Conservation (phyloP, 2,329 filamentous ascomycete species). For the Tolypocladium amazonense region DNA sequence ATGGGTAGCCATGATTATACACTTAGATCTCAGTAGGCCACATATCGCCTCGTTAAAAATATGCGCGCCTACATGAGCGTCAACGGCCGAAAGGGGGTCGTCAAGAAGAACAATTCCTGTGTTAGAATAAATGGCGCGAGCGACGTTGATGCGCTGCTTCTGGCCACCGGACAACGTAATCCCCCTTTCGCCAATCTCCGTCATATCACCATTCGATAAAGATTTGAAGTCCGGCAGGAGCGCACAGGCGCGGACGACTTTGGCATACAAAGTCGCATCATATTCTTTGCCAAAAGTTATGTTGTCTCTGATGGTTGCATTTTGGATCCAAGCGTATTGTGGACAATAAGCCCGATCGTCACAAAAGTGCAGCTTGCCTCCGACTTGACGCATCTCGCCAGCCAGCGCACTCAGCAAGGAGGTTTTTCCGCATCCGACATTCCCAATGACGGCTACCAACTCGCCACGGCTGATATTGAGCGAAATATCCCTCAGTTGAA, state of each 20-base stretch:
- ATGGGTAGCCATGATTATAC: slow-evolving; percentile 84
- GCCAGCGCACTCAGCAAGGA: slow-evolving; percentile 82
- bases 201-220: slow-evolving; percentile 78
- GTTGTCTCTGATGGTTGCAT: slow-evolving; percentile 76
- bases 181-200: slow-evolving; percentile 89
- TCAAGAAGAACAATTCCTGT: slow-evolving; percentile 62
- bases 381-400: slow-evolving; percentile 84
- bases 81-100: slow-evolving; percentile 57
- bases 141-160: slow-evolving; percentile 91
- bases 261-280: slow-evolving; percentile 67
- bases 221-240: slow-evolving; percentile 80
- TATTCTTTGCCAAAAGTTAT: slow-evolving; percentile 79
- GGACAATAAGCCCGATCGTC: slow-evolving; percentile 83
- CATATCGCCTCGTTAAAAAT: slow-evolving; percentile 93
- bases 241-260: slow-evolving; percentile 80
- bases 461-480: slow-evolving; percentile 64
- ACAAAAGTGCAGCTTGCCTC: slow-evolving; percentile 62
- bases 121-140: slow-evolving; percentile 66
- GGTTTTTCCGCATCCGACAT: slow-evolving; percentile 80
- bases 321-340: slow-evolving; percentile 97
- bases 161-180: slow-evolving; percentile 96
- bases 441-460: slow-evolving; percentile 74
- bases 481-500: slow-evolving; percentile 55
- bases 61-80: slow-evolving; percentile 59
- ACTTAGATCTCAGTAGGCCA: slow-evolving; percentile 79